phyloP scores from a whole-genome alignment of 176 grass and related monocot genomes.

The Musa acuminata region DNA sequence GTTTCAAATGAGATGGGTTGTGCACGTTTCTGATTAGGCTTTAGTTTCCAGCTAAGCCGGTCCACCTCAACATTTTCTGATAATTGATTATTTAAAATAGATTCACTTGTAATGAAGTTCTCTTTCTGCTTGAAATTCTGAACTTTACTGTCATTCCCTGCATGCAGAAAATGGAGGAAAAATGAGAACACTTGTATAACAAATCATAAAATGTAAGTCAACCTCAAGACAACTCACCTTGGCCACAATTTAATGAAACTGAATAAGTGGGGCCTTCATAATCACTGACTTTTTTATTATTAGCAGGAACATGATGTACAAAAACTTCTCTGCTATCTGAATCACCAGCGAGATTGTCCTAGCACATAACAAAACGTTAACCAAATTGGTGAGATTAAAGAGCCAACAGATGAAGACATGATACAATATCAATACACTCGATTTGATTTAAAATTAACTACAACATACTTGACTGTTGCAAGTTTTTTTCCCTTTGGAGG shows the following conservation, averaged over 20 bases:
- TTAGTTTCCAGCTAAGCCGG: not conserved
- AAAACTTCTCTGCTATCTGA: not conserved
- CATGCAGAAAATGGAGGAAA: conserved; percentile 17
- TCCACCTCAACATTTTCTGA: conserved; percentile 27
- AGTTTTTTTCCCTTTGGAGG: no score
- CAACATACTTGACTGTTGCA: not conserved
- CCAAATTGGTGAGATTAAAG: not conserved
- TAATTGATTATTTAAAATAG: conserved; percentile 4
- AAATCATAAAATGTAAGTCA: conserved; percentile 2
- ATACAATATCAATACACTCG: not conserved
- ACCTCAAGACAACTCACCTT: not conserved
- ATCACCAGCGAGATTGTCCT: conserved; percentile 1
- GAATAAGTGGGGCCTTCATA: not conserved
- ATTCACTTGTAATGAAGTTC: not conserved
- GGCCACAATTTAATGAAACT: conserved; percentile 1
- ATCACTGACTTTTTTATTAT: not conserved
- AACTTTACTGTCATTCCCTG: conserved; percentile 19
- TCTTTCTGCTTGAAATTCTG: conserved; percentile 11
- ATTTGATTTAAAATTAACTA: not conserved
- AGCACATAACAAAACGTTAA: not conserved
- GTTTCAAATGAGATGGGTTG: conserved; percentile 15
- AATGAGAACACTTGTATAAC: not conserved
- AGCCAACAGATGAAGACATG: not conserved
- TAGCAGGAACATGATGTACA: not conserved
- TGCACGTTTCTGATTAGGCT: conserved; percentile 3